Evolutionary conservation across 345 rosid species (phyloP), one percentile per base, ranked within the genome.

Genomic region (Anastatica hierochuntica): DNA sequence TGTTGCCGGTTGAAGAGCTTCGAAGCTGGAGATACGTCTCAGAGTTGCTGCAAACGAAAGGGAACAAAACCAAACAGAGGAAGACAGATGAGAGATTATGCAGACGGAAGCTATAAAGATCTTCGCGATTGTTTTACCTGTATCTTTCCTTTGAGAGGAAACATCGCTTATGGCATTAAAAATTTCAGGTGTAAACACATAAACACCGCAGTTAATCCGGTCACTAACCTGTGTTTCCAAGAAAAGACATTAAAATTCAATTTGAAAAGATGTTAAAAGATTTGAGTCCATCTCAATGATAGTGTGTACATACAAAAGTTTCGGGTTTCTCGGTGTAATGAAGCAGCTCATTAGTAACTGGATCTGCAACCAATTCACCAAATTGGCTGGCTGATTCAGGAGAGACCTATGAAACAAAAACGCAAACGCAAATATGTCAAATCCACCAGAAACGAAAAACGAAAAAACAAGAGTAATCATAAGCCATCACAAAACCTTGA

Each of bases 271-370:
- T n/a, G 27, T 14, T 34, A 18, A 17, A 43, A 5, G 29, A 26
- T 33, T 13, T 4, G 16, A 54, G 23, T 42, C n/a, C 2, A 39
- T 20, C 30, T 19, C 44, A 46, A 60, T 56, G 39, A 47, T 47
- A 55, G n/a, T 36, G 72, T 84, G n/a, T 74, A 86, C 97, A 26
- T 78, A 90, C 97, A 68, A 90, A 90, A 14, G 97, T 90, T 70
- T 90, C 95, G 7, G 97, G 97, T 73, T 86, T 90, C 72, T 90
- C 97, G 1, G 90, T 84, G 70, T 90, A 90, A 74, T 90, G 97
- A 77, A 90, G 74, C 66, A 90, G 64, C 60, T 90, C 97, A 35
- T 90, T 80, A 74, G 88, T 90, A 60, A 44, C 69, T 26, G 95
- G 88, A 74, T 90, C 97, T 52, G 97, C 88, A 13, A 90, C 84